These are phyloP conservation scores for Fragaria ananassa DNA, from an alignment of 306 rosid genomes.

Conservation along the genomic window DNA sequence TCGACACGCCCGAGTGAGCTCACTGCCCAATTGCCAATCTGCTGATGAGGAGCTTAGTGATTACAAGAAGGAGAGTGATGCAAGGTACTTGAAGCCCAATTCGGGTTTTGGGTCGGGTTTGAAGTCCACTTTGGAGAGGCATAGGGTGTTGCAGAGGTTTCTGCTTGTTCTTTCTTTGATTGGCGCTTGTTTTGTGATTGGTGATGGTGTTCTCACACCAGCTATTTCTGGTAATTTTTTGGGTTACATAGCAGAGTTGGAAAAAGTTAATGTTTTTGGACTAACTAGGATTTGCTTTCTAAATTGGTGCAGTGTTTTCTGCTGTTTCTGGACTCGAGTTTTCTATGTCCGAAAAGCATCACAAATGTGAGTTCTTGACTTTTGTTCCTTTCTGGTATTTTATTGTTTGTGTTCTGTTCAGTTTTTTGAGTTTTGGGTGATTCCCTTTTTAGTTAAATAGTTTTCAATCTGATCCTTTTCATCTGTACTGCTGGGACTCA, in stretches of 20 bases:
- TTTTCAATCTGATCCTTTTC: conserved; percentile 15
- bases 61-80: conserved; percentile 47
- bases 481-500: background rate
- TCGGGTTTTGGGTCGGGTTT: conserved; percentile 44
- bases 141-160: conserved; percentile 59
- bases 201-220: conserved; percentile 93
- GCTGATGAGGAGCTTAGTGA: conserved; percentile 72
- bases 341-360: conserved; percentile 73
- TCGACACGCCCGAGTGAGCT: conserved; percentile 72
- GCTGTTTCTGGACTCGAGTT: conserved; percentile 96
- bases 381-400: background rate
- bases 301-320: conserved; percentile 69
- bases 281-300: conserved; percentile 30
- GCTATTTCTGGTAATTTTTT: conserved; percentile 72
- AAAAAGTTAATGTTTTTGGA: conserved; percentile 10
- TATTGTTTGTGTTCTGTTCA: background rate
- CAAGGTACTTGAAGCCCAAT: conserved; percentile 18
- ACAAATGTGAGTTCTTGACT: conserved; percentile 53
- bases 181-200: conserved; percentile 97
- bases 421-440: conserved; percentile 1
- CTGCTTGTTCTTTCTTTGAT: conserved; percentile 83
- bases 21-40: conserved; percentile 65
- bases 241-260: conserved; percentile 5
- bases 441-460: conserved; percentile 11
- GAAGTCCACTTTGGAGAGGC: conserved; percentile 63